phyloP scores from a whole-genome alignment of 2,329 filamentous ascomycete species.

The Pyrenophora graminea region DNA sequence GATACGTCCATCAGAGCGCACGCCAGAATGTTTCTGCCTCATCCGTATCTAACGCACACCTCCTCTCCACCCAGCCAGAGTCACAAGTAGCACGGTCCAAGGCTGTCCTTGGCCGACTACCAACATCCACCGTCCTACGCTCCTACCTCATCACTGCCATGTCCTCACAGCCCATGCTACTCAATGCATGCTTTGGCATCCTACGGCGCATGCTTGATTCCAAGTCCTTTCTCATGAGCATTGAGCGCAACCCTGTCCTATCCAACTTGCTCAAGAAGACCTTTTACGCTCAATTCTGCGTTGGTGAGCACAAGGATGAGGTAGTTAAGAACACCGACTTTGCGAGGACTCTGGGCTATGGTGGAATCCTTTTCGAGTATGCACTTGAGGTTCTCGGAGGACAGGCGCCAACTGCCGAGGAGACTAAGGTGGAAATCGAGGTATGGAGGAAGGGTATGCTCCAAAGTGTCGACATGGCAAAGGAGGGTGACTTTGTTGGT shows the following conservation, averaged over 20 bases:
- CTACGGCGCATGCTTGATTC: slow-evolving; percentile 74
- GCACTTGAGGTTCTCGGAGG: slow-evolving; percentile 79
- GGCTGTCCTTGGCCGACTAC: slow-evolving; percentile 65
- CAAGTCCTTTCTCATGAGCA: slow-evolving; percentile 67
- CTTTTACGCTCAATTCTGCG: slow-evolving; percentile 91
- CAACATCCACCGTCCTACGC: slow-evolving; percentile 68
- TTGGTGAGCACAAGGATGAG: slow-evolving; percentile 73
- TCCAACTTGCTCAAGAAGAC: slow-evolving; percentile 74
- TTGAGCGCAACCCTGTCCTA: slow-evolving; percentile 75
- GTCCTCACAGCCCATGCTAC: slow-evolving; percentile 70
- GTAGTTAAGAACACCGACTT: slow-evolving; percentile 65
- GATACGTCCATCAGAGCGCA: slow-evolving; percentile 40
- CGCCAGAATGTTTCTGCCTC: slow-evolving; percentile 36
- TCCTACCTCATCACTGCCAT: slow-evolving; percentile 71
- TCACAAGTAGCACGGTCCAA: slow-evolving; percentile 18
- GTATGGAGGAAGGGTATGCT: slow-evolving; percentile 76
- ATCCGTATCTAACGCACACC: slow-evolving; percentile 20
- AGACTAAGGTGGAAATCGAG: slow-evolving; percentile 64
- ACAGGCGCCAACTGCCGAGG: slow-evolving; percentile 56
- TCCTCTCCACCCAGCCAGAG: slow-evolving; percentile 23
- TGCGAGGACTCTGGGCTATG: slow-evolving; percentile 76
- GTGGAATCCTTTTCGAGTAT: slow-evolving; percentile 83
- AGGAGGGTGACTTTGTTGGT: slow-evolving; percentile 59
- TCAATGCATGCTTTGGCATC: slow-evolving; percentile 69
- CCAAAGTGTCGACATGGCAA: slow-evolving; percentile 66